Base-by-base conservation (phyloP, 164 flowering plant species). In the Berberis thunbergii region DNA sequence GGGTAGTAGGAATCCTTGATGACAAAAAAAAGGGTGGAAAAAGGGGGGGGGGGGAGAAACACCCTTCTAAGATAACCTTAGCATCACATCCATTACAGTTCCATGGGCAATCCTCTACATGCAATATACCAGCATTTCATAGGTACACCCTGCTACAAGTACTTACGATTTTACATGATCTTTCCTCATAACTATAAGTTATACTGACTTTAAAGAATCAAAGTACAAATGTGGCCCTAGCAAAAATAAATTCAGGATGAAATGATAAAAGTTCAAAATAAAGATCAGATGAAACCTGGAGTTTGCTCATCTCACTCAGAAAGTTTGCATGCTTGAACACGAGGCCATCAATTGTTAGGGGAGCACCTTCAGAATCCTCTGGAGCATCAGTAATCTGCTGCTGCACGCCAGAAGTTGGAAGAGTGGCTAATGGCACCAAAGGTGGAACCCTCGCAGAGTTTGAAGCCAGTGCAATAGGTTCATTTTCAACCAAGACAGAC, bases 381-480 rank as follows among this genome's bases (percentile, higher is more conserved):
- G 84, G 67, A n/a, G 65, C 70, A 76, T 85, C 94, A 72, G 72
- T 46, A 67, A 74, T 57, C 69, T 77, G 85, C 60, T 78, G 85
- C 62, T 77, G 86, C 72, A 71, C 62, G 10, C 76, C 85, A 69
- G 97, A 72, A 66, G 46, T 92, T 46, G 84, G 73, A 66, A 77
- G 65, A 76, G 84, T 62, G 71, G 78, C 76, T 59, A 79, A 66
- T 61, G 71, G 69, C 63, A 80, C 63, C 65, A 91, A 82, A n/a
- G 94, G 82, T 6, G 80, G 86, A 52, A 95, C 77, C 60, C 86
- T 84, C 12, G 97, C 97, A 68, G 97, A 84, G 74, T 95, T 95
- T 73, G 97, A 91, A 76, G 97, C 96, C 55, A 91, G 89, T 39
- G 94, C 84, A 11, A 91, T 91, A 53, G 97, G 88, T 65, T 84